Percentiles rank a stretch among this genome's conserved stretches.
Evolutionary conservation across 257 asterid genomes (phyloP).

Genomic region (Solanum sitiens): DNA sequence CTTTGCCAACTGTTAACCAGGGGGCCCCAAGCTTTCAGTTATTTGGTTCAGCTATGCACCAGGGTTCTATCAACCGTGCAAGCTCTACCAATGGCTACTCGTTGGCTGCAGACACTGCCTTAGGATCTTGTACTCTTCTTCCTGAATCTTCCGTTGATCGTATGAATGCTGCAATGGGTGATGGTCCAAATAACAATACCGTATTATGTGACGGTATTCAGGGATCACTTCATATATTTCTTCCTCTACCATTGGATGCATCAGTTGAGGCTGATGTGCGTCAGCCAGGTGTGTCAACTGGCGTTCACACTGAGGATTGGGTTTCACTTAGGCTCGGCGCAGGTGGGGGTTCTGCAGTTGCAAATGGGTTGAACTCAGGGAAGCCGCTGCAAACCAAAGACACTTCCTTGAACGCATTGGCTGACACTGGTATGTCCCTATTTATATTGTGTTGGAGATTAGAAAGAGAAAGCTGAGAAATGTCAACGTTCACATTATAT

Average conservation of each 20-base stretch:
- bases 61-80: conserved; percentile 33
- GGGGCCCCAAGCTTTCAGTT: conserved; percentile 66
- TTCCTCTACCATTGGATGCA: conserved; percentile 63
- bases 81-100: conserved; percentile 43
- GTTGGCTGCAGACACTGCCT: conserved; percentile 31
- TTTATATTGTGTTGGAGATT: neutral
- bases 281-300: conserved; percentile 46
- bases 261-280: conserved; percentile 42
- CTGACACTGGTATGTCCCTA: conserved; percentile 46
- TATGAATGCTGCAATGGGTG: conserved; percentile 26
- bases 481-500: neutral
- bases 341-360: conserved; percentile 40
- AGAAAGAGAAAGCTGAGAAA: neutral
- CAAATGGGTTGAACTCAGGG: conserved; percentile 33
- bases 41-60: conserved; percentile 70
- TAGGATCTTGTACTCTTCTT: conserved; percentile 43
- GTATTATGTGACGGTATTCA: conserved; percentile 51
- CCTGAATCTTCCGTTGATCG: conserved; percentile 38
- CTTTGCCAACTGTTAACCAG: conserved; percentile 61
- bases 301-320: conserved; percentile 71
- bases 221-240: conserved; percentile 90
- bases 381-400: conserved; percentile 35
- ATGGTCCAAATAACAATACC: conserved; percentile 56
- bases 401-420: conserved; percentile 34
- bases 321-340: conserved; percentile 80